These are phyloP conservation scores for Ustilago loliicola DNA, from an alignment of 1,284 basidiomycete species.

Conservation along the genomic window DNA sequence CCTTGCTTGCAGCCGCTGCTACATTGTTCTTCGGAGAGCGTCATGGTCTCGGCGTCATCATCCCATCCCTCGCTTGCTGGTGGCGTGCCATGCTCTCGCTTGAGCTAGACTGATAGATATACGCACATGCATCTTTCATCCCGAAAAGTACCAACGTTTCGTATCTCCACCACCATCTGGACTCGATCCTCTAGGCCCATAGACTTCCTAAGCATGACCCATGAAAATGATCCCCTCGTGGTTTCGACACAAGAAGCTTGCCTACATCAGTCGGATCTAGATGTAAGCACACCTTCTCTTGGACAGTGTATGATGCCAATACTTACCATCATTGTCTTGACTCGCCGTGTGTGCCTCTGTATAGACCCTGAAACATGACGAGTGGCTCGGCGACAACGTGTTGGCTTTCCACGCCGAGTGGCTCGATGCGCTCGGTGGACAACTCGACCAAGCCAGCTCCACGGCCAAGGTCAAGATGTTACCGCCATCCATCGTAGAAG, in stretches of 20 bases:
- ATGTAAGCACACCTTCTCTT: conserved; percentile 14
- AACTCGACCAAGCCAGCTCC: conserved; percentile 2
- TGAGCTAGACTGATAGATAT: not conserved
- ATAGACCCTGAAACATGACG: conserved; percentile 38
- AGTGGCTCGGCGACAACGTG: conserved; percentile 52
- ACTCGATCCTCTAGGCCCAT: not conserved
- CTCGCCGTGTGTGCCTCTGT: not conserved
- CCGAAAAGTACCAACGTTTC: not conserved
- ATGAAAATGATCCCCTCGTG: conserved; percentile 31
- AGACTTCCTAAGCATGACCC: conserved; percentile 9
- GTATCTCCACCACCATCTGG: conserved; percentile 6
- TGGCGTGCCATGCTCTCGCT: too few relatives aligned
- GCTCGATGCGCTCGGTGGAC: conserved; percentile 30
- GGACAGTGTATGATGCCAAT: not conserved
- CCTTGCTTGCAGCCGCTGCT: not conserved
- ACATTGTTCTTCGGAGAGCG: not conserved
- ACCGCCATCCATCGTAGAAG: conserved; percentile 44
- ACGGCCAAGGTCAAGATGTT: conserved; percentile 34
- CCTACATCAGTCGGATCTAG: conserved; percentile 40
- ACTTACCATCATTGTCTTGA: not conserved
- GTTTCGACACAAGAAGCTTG: conserved; percentile 41
- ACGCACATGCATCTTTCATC: not conserved
- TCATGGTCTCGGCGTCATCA: conserved; percentile 5
- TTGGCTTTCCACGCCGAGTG: conserved; percentile 51
- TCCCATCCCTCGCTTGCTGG: not conserved